Conservation (phyloP, 208 protist genomes). For the Crithidia mellificae region DNA sequence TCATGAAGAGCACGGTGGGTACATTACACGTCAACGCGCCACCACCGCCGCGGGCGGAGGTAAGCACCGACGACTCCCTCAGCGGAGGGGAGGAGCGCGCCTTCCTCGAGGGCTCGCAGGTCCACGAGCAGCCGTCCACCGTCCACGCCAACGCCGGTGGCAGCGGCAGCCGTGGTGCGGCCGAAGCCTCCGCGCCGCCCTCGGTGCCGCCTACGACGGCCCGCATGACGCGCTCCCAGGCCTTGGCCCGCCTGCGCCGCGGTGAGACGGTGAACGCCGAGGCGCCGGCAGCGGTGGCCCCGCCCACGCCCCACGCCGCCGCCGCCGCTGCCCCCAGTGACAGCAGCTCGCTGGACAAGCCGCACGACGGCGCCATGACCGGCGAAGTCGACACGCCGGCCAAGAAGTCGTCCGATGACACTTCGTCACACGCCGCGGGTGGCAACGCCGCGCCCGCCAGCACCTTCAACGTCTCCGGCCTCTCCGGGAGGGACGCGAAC, state of each 20-base stretch:
- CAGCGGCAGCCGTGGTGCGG: background rate
- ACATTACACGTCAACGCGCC: background rate
- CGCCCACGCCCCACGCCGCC: background rate
- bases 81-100: slow-evolving; percentile 15
- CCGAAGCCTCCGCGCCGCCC: background rate
- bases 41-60: background rate
- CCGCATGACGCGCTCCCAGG: slow-evolving; percentile 18
- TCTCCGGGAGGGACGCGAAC: background rate
- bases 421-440: slow-evolving; percentile 14
- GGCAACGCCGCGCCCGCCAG: background rate
- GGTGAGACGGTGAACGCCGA: slow-evolving; percentile 1
- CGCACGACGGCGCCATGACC: slow-evolving; percentile 9
- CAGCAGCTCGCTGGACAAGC: slow-evolving; percentile 16
- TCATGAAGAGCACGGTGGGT: too few relatives aligned
- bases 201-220: slow-evolving; percentile 1
- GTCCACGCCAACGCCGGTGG: background rate
- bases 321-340: background rate
- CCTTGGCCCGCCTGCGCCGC: slow-evolving; percentile 12
- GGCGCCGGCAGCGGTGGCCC: background rate
- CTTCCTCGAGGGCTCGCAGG: slow-evolving; percentile 8
- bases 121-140: too few relatives aligned
- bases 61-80: slow-evolving; percentile 10
- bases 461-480: slow-evolving; percentile 14
- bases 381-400: slow-evolving; percentile 9
- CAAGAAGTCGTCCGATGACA: slow-evolving; percentile 22